Base-by-base conservation (phyloP, 257 asterid genomes). In the Fraxinus cuspidata region DNA sequence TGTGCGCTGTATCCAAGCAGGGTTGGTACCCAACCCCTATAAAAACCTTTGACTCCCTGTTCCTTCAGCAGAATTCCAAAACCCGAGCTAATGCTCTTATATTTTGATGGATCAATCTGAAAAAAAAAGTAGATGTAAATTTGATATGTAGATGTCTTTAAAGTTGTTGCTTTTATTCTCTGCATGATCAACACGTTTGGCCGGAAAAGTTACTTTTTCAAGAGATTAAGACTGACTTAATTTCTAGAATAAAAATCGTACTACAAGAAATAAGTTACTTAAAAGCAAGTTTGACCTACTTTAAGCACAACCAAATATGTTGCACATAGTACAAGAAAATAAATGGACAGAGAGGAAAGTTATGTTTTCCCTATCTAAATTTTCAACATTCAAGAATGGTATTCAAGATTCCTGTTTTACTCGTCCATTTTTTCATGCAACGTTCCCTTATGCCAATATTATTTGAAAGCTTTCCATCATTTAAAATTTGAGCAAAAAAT, bases 21-120 rank as follows among this genome's bases (percentile, higher is more conserved):
- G 2, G 98, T 94, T 1, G 98, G 98, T 0, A 71, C 90, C 98
- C 98, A 94, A 0, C 98, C 98, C 80, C 75, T 85, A 67, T 88
- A 92, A 76, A 94, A 83, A 44, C 98, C 98, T 80, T 53, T 79
- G 21, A 85, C 16, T 0, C 98, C 98, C 60, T 92, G 97, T 79
- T 94, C 98, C 79, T 83, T 90, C 7, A 90, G 77, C 76, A 92
- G 66, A 23, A 88, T 28, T 15, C 91, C 86, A 7, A 90, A 92
- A 42, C 94, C 97, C n/a, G 97, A 90, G 18, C 86, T 49, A 25
- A 87, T 76, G 85, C 86, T 89, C 87, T 86, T 92, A 91, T 92
- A 94, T 84, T 89, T 94, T 74, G 85, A 79, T 34, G 98, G 92
- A 75, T 92, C 89, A 73, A 92, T 94, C 97, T 93, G 91, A 76